Percentiles rank a stretch among this genome's conserved stretches.
phyloP scores from a whole-genome alignment of 768 basidiomycete species.

The Tulasnella sp. region DNA sequence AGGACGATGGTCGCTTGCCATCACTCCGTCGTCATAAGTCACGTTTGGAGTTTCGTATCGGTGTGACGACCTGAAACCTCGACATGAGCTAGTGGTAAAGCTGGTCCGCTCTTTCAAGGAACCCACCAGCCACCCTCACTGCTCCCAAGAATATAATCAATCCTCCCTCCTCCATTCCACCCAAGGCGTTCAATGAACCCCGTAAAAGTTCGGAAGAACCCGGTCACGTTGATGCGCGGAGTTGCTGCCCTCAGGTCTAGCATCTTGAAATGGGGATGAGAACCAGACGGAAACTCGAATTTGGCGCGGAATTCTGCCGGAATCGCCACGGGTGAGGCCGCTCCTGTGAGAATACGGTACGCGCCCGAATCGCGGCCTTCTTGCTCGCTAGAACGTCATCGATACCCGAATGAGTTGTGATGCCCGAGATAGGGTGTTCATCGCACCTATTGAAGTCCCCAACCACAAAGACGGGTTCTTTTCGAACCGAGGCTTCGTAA shows the following conservation, averaged over 20 bases:
- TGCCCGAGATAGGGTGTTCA: background rate
- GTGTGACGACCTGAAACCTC: constrained; percentile 38
- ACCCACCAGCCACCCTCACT: constrained; percentile 46
- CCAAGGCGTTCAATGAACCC: constrained; percentile 2
- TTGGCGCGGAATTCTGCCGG: constrained; percentile 44
- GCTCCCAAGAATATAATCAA: constrained; percentile 54
- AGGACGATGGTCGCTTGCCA: constrained; percentile 56
- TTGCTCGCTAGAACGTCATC: constrained; percentile 1
- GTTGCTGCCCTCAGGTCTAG: constrained; percentile 45
- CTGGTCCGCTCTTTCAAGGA: background rate
- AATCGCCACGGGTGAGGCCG: constrained; percentile 40
- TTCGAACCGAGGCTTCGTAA: constrained; percentile 45
- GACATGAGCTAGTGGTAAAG: background rate
- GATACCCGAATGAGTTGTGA: background rate
- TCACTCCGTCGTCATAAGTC: constrained; percentile 49
- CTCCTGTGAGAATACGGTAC: constrained; percentile 50
- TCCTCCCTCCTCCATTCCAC: constrained; percentile 34
- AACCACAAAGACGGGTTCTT: constrained; percentile 43
- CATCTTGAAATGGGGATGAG: constrained; percentile 39
- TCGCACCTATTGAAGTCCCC: constrained; percentile 57
- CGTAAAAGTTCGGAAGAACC: constrained; percentile 37
- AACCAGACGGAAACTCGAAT: constrained; percentile 38
- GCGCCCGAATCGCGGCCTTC: constrained; percentile 46
- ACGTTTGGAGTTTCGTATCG: constrained; percentile 42
- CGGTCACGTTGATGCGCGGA: constrained; percentile 43